Evolutionary conservation across 208 protist species (phyloP).

Genomic region (Angomonas deanei): DNA sequence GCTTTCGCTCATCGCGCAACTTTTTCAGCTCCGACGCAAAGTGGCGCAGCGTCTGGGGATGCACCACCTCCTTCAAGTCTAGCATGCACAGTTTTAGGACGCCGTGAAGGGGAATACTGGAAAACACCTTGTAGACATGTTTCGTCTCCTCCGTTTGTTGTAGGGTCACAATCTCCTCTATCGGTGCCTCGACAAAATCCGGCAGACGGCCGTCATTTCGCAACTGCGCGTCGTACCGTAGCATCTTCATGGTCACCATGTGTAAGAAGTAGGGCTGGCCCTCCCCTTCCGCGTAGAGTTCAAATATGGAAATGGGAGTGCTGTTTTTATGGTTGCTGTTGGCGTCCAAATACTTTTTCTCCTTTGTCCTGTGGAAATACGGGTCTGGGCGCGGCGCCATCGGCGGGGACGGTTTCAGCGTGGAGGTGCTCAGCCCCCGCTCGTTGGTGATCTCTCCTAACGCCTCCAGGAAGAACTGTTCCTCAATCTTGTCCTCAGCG

Average conservation of each 20-base stretch:
- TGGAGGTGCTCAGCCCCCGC: slow-evolving; percentile 25
- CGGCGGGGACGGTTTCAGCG: slow-evolving; percentile 31
- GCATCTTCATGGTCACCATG: slow-evolving; percentile 74
- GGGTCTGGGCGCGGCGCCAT: slow-evolving; percentile 15
- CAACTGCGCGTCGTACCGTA: slow-evolving; percentile 60
- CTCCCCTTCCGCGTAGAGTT: slow-evolving; percentile 72
- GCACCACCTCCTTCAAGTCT: slow-evolving; percentile 52
- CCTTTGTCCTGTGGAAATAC: background rate
- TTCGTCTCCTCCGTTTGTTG: slow-evolving; percentile 61
- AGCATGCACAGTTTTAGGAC: slow-evolving; percentile 72
- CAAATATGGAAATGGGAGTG: slow-evolving; percentile 14
- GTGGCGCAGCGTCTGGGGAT: slow-evolving; percentile 40
- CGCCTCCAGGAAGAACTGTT: slow-evolving; percentile 41
- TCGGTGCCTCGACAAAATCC: slow-evolving; percentile 30
- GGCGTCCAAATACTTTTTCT: slow-evolving; percentile 7
- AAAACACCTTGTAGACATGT: slow-evolving; percentile 72
- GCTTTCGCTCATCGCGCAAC: slow-evolving; percentile 30
- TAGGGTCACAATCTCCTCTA: slow-evolving; percentile 66
- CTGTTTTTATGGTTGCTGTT: background rate
- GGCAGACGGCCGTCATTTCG: slow-evolving; percentile 30
- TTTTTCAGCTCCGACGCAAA: slow-evolving; percentile 40
- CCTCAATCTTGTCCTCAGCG: slow-evolving; percentile 47
- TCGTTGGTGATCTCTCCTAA: slow-evolving; percentile 54
- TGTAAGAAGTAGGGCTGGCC: slow-evolving; percentile 80
- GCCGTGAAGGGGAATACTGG: slow-evolving; percentile 73